These are phyloP conservation scores for Spathaspora jeffriesii DNA, from an alignment of 1,139 yeast genomes.

Conservation along the genomic window DNA sequence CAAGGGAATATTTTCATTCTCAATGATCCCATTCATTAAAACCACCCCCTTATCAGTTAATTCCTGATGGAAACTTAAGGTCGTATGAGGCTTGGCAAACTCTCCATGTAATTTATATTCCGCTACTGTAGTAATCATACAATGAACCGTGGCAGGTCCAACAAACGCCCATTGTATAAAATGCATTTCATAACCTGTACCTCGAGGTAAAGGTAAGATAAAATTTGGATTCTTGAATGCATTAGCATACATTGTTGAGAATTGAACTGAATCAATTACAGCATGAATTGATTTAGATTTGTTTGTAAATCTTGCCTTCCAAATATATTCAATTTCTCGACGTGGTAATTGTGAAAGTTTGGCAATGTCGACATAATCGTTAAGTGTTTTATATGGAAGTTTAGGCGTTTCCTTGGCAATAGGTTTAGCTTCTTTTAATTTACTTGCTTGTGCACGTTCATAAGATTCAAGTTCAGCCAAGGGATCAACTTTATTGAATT, in stretches of 20 bases:
- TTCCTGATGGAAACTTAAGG: conserved; percentile 86
- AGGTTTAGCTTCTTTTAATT: conserved; percentile 47
- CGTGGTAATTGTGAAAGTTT: conserved; percentile 58
- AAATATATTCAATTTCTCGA: conserved; percentile 75
- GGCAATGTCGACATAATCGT: conserved; percentile 68
- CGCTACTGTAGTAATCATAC: conserved; percentile 88
- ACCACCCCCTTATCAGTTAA: conserved; percentile 65
- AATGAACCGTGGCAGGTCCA: conserved; percentile 83
- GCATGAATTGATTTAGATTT: conserved; percentile 69
- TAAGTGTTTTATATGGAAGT: conserved; percentile 68
- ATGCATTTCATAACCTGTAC: conserved; percentile 76
- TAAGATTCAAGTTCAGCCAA: conserved; percentile 63
- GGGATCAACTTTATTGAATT: conserved; percentile 67
- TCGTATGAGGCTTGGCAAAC: conserved; percentile 94
- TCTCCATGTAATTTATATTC: conserved; percentile 92
- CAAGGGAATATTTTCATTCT: conserved; percentile 63
- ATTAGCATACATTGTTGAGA: conserved; percentile 57
- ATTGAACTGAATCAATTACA: conserved; percentile 54
- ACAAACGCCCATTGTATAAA: conserved; percentile 94
- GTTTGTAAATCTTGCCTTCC: conserved; percentile 84
- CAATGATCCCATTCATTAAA: conserved; percentile 87
- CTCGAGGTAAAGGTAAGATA: conserved; percentile 67
- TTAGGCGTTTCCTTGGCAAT: conserved; percentile 44
- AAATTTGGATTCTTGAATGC: conserved; percentile 80
- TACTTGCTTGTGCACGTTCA: conserved; percentile 36